phyloP scores from a whole-genome alignment of 805 yeast genomes.

The Pichia rugopelliculosa region DNA sequence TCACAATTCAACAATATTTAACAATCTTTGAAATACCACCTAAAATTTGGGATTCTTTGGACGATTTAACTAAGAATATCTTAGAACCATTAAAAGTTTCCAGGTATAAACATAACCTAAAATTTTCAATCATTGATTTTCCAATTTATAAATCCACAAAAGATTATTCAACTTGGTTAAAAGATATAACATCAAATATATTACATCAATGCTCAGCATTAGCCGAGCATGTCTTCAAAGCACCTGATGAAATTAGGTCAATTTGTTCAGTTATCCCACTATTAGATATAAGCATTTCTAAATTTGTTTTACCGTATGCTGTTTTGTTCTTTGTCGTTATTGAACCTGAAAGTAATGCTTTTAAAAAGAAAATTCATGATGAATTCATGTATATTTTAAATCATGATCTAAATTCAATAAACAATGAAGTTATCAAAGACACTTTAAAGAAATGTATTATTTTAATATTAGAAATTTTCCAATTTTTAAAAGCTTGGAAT shows the following conservation, averaged over 20 bases:
- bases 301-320: conserved; percentile 70
- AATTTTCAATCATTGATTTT: conserved; percentile 39
- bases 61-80: conserved; percentile 62
- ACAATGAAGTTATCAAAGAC: conserved; percentile 48
- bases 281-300: conserved; percentile 58
- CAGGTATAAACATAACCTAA: conserved; percentile 44
- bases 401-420: conserved; percentile 35
- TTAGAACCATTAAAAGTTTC: conserved; percentile 71
- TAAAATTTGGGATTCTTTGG: conserved; percentile 49
- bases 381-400: conserved; percentile 60
- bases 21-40: conserved; percentile 17
- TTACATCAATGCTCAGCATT: conserved; percentile 35
- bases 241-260: neutral
- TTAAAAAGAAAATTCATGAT: conserved; percentile 36
- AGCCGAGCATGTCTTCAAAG: conserved; percentile 5
- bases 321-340: conserved; percentile 48
- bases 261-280: conserved; percentile 9
- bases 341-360: conserved; percentile 28
- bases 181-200: conserved; percentile 58
- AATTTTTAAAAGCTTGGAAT: conserved; percentile 76
- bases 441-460: conserved; percentile 60
- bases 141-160: conserved; percentile 58
- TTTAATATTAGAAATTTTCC: conserved; percentile 69
- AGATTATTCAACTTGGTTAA: conserved; percentile 66
- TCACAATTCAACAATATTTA: conserved; percentile 81